A percentile compares a stretch with the other conserved stretches of the same genome.
Conservation (phyloP, 768 basidiomycete species). For the Mycena epipterygia region DNA sequence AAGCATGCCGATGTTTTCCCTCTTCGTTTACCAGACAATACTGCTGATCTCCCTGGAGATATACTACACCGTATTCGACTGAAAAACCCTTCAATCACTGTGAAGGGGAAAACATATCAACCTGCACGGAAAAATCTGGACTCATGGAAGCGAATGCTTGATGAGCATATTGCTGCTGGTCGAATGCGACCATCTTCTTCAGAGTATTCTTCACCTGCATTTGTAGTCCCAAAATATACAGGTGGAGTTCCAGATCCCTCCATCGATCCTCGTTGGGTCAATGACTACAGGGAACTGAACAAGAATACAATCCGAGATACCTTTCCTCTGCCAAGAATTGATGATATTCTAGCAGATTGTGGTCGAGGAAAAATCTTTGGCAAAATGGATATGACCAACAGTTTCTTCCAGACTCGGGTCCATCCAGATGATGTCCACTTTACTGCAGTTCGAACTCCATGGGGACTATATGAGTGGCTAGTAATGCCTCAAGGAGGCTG, state of each 20-base stretch:
- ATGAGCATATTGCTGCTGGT: too few relatives aligned
- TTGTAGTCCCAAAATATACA: too few relatives aligned
- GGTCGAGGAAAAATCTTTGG: slow-evolving; percentile 11
- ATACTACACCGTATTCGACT: too few relatives aligned
- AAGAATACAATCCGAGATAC: slow-evolving; percentile 13
- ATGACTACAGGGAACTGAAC: slow-evolving; percentile 14
- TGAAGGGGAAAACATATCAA: too few relatives aligned
- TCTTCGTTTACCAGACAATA: slow-evolving; percentile 1
- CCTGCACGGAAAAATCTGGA: too few relatives aligned
- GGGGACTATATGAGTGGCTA: slow-evolving; percentile 52
- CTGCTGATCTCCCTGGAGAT: not conserved
- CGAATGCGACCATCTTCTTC: too few relatives aligned
- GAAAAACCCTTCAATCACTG: too few relatives aligned
- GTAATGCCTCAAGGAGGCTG: slow-evolving; percentile 55
- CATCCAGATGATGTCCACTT: slow-evolving; percentile 44
- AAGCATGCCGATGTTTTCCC: slow-evolving; percentile 12
- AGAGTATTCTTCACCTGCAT: too few relatives aligned
- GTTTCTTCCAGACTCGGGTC: slow-evolving; percentile 21
- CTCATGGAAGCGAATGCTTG: too few relatives aligned
- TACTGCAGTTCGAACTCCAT: slow-evolving; percentile 52
- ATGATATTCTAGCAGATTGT: slow-evolving; percentile 14
- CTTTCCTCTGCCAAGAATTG: slow-evolving; percentile 8
- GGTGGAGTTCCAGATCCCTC: slow-evolving; percentile 9
- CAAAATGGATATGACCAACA: not conserved
- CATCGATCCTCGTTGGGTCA: slow-evolving; percentile 11